A percentile compares a stretch with the other conserved stretches of the same genome.
Conservation (phyloP, 108 stramenopile genomes). For the Bacterosira constricta region DNA sequence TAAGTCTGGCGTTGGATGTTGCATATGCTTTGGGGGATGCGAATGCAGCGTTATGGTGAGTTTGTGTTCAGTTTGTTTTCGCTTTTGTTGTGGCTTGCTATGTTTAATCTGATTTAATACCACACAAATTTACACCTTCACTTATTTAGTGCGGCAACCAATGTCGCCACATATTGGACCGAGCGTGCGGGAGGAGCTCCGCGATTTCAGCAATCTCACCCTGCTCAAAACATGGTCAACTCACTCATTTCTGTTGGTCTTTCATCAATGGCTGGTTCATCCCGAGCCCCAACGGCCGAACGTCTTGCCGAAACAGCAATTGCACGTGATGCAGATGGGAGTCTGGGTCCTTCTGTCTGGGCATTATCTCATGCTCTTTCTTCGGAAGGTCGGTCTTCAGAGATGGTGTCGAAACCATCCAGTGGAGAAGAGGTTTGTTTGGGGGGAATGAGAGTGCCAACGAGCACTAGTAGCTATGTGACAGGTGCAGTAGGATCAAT, state of each 20-base stretch:
- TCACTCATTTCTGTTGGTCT: slow-evolving; percentile 74
- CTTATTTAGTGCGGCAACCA: slow-evolving; percentile 50
- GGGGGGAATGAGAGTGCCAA: slow-evolving; percentile 30
- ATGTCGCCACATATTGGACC: slow-evolving; percentile 81
- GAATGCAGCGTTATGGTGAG: slow-evolving; percentile 57
- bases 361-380: slow-evolving; percentile 71
- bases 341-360: slow-evolving; percentile 71
- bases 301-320: slow-evolving; percentile 57
- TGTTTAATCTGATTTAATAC: neutral
- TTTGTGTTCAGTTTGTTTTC: neutral
- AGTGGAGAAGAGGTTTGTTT: slow-evolving; percentile 41
- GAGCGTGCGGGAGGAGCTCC: slow-evolving; percentile 65
- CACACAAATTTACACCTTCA: neutral
- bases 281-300: slow-evolving; percentile 60
- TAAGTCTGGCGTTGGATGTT: slow-evolving; percentile 78
- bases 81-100: neutral
- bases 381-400: slow-evolving; percentile 74
- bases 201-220: slow-evolving; percentile 54
- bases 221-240: slow-evolving; percentile 67
- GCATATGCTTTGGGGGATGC: slow-evolving; percentile 73
- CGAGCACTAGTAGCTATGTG: slow-evolving; percentile 36
- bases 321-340: slow-evolving; percentile 52
- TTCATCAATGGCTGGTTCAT: slow-evolving; percentile 58
- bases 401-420: slow-evolving; percentile 77
- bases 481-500: slow-evolving; percentile 46